Evolutionary conservation across 164 flowering plant genomes (phyloP).

Genomic region (Vitis labrusca): DNA sequence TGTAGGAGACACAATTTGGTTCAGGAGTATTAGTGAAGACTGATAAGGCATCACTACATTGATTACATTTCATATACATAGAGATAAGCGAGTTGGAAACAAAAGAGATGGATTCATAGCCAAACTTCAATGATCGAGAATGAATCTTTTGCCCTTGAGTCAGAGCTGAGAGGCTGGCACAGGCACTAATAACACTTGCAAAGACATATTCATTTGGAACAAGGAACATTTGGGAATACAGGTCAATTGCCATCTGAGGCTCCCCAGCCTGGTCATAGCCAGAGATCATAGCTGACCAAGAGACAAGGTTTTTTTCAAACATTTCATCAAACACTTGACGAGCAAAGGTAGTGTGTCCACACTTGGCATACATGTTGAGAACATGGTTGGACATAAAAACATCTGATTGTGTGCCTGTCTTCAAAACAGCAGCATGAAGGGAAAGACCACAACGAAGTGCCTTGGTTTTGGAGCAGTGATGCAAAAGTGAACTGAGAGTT

Average conservation of each 20-base stretch:
- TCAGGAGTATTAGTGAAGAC: constrained; percentile 21
- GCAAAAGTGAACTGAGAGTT: constrained; percentile 38
- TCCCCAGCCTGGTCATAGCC: constrained; percentile 59
- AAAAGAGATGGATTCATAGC: constrained; percentile 38
- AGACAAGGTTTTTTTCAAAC: constrained; percentile 60
- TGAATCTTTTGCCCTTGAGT: constrained; percentile 58
- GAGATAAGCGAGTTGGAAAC: constrained; percentile 72
- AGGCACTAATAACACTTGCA: constrained; percentile 58
- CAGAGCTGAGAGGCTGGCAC: constrained; percentile 34
- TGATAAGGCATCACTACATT: constrained; percentile 41
- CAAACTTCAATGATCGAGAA: constrained; percentile 45
- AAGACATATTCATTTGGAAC: constrained; percentile 62
- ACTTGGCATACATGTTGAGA: constrained; percentile 71
- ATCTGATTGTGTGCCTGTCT: constrained; percentile 37
- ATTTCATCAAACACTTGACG: constrained; percentile 58
- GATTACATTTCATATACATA: constrained; percentile 61
- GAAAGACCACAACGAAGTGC: constrained; percentile 37
- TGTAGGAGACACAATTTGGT: constrained; percentile 47
- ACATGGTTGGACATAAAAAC: constrained; percentile 53
- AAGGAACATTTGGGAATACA: constrained; percentile 36
- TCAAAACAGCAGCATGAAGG: constrained; percentile 56
- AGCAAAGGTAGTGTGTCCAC: constrained; percentile 39
- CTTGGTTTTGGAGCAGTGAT: constrained; percentile 47
- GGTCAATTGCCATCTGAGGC: constrained; percentile 38
- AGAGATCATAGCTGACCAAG: constrained; percentile 80